Evolutionary conservation across 2,329 filamentous ascomycete species (phyloP), one percentile per base, ranked within the genome.

Genomic region (Aspergillus sp.): DNA sequence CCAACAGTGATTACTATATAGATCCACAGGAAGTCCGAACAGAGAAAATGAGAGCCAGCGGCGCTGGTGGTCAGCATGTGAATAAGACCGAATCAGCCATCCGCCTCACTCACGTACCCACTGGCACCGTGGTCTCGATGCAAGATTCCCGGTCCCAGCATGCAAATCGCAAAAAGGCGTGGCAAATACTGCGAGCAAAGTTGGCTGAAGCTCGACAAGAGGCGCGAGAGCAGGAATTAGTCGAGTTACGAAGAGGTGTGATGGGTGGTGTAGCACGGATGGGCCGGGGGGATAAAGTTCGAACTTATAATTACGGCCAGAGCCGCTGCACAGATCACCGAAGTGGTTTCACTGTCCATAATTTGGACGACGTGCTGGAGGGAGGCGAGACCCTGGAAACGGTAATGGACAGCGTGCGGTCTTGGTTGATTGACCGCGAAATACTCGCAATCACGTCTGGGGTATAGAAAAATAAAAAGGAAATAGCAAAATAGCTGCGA

Each of bases 51-150:
- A 85, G 93, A 15, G 92, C 95, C 0, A 82, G 91, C 46, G 95
- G 95, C 59, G 93, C 95, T 0, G 95, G 95, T 33, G 95, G 95
- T 1, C 95, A 99, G 78, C 95, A 99, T 76, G 95, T 99, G 71
- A 99, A 99, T 78, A 97, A 93, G 74, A 99, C 95, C 0, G 95
- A 99, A 78, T 96, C 91, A 31, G 95, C 95, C 3, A 90, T 99
- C 60, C 88, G 95, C 9, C 82, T 99, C 68, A 98, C 93, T 2
- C 95, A 99, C 78, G 76, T 89, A 6, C 95, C 95, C 2, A 96
- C 92, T 1, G 90, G 90, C 45, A 95, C 87, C 0, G 86, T 90
- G 2, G 93, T 98, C 14, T 88, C 88, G 12, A 96, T 98, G 83
- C 95, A 99, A 74, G 95, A 99, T 72, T 88, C 87, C 53, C 85